Base-by-base conservation (phyloP, 176 grass and related monocot species). In the Leersia perrieri region DNA sequence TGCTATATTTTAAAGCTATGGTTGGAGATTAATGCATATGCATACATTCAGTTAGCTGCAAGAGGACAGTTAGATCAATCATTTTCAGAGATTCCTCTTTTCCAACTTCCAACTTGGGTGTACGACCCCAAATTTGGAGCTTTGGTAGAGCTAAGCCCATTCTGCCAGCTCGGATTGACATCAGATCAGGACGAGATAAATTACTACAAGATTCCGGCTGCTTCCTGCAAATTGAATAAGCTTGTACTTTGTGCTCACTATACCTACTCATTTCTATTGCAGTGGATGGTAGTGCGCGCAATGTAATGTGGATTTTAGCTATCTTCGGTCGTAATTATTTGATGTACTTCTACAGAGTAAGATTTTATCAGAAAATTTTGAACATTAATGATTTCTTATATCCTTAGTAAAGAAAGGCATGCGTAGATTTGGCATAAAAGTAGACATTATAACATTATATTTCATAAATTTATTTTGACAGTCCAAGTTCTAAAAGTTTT, bases 131-230 rank as follows among this genome's bases (percentile, higher is more conserved):
- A 9, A n/a, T 22, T 42, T 2, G 36, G 28, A 73, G 16, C 16
- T 5, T 44, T 76, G 57, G 1, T 8, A 41, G 28, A 39, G 34
- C 11, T 11, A 9, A 55, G 9, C 29, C 41, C 40, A 66, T 67
- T 53, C 49, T 25, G 63, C 63, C 76, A 67, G 76, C 11, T 67
- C 41, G 13, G 41, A 79, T 73, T 32, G 70, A 31, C 36, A 31
- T 30, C 70, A 53, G 58, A 63, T 44, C 36, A 72, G 40, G 16
- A 23, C 71, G 11, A 25, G 55, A 60, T 9, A 35, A 57, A 23
- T 58, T 15, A 64, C 18, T 26, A 40, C 62, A 49, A 25, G 61
- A 78, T 66, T 64, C 75, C 39, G 75, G 20, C 35, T 30, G 25
- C 15, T 20, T 41, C 36, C 55, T 70, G 10, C 74, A 41, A 13